Conservation (phyloP, 2,329 filamentous ascomycete species). For the Xylaria arbuscula region DNA sequence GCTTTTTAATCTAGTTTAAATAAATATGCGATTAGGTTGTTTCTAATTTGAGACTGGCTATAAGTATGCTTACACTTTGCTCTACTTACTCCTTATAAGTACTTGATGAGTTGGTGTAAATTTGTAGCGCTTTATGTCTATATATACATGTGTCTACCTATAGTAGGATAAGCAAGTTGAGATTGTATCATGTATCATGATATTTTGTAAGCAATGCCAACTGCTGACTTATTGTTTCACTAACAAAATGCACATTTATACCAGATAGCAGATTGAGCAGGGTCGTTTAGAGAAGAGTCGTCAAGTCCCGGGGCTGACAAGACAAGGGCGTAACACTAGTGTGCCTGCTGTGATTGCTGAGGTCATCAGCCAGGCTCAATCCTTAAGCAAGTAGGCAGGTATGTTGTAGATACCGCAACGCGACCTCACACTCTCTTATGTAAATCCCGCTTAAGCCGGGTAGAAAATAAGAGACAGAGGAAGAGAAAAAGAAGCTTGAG, state of each 20-base stretch:
- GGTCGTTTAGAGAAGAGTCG: not conserved
- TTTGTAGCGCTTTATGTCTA: too few relatives aligned
- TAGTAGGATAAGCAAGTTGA: too few relatives aligned
- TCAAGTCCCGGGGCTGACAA: constrained; percentile 27
- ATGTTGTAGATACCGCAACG: not conserved
- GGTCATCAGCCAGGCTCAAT: constrained; percentile 7
- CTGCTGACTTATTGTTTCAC: too few relatives aligned
- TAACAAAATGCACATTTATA: constrained; percentile 31
- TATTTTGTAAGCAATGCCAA: not conserved
- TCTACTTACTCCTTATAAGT: too few relatives aligned
- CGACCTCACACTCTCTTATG: not conserved
- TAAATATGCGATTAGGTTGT: too few relatives aligned
- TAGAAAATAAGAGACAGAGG: not conserved
- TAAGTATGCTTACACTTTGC: too few relatives aligned
- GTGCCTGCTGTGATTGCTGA: not conserved
- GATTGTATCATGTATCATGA: not conserved
- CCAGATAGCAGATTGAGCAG: not conserved
- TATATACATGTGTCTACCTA: too few relatives aligned
- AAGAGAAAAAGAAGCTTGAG: not conserved
- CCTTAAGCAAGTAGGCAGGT: not conserved
- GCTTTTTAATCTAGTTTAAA: too few relatives aligned
- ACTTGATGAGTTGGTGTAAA: too few relatives aligned
- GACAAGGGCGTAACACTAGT: constrained; percentile 28
- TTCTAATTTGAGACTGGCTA: too few relatives aligned
- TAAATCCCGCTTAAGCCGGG: not conserved